Evolutionary conservation across 805 yeast genomes (phyloP), one percentile per base, ranked within the genome.

Genomic region (Teunomyces pallodes): DNA sequence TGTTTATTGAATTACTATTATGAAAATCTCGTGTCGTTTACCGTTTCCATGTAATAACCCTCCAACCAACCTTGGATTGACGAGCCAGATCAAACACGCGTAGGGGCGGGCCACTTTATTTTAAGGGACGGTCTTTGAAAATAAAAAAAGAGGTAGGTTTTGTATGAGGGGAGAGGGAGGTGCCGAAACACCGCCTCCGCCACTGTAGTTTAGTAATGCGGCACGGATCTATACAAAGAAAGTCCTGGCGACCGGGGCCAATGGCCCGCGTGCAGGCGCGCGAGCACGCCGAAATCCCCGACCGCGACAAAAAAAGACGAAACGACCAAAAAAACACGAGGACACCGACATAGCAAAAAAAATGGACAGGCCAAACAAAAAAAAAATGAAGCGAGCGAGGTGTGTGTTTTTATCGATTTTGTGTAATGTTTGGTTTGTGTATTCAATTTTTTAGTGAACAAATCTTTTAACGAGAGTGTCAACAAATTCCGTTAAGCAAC

Each of bases 1-100:
- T 42, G 36, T 31, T 42, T 42, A 30, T 16, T 42, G 36, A 28
- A 28, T 38, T 38, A 38, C 28, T 42, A 29, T 32, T 26, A 27
- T 33, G 40, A 26, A 33, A 24, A 27, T 27, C 33, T 17, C 42
- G 45, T 41, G 42, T 32, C 17, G 6, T 32, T 32, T 32, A 12
- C 7, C n/a, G 12, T 30, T 9, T 9, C 32, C 24, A 20, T 20
- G 24, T 20, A 20, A 20, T 20, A 4, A 20, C 24, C 24, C 24
- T 5, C 24, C 20, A 17, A 3, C 20, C 24, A 20, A 20, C 24
- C 24, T 20, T 20, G 4, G 24, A 4, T 5, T 20, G 24, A 20
- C 24, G 6, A 20, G 4, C 24, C 6, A 20, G 24, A 20, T 20
- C 24, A 20, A 20, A 20, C 24, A 4, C 24, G 24, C 24, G 24